Evolutionary conservation across 2,329 filamentous ascomycete species (phyloP), one percentile per base, ranked within the genome.

Genomic region (Plectosphaerella sp.): DNA sequence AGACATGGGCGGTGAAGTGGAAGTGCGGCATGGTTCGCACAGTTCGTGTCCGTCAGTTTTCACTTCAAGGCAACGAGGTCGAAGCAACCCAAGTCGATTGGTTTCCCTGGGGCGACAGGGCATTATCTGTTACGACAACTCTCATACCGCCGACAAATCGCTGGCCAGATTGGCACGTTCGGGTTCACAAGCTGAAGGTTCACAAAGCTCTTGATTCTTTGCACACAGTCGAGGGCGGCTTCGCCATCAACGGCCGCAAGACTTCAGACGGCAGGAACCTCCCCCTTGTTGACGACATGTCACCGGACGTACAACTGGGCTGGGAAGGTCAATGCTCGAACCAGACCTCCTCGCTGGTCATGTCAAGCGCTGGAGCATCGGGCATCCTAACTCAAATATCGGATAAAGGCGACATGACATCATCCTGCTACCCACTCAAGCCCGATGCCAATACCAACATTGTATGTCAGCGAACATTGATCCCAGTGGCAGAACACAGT

Each of bases 121-220:
- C 56, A 1, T 55, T 67, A 0, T 49, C 51, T 9, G 51, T 69
- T 3, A 57, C 65, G 11, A 64, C 67, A 0, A 58, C 61, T 0
- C 46, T 68, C 5, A 51, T 69, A 3, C 60, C 67, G 0, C 66
- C 67, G 0, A 61, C 59, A 1, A 50, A 55, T n/a, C 52, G 59
- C 8, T 68, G 65, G 67, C 67, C 67, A 1, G 65, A 68, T 18
- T 69, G 67, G 66, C 64, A 69, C 52, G 36, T 65, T 0, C 45
- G 66, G 1, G 41, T 65, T 1, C 67, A 68, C 41, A 57, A 56
- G 0, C 18, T 63, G 35, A 41, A 35, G n/a, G 12, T 47, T 0
- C 45, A 47, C 3, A 24, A 18, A 16, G 7, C n/a, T 1, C n/a
- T 48, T 1, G 36, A 41, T n/a, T 47, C 43, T 0, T 22, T 62